Percentiles rank a stretch among this genome's conserved stretches.
Conservation (phyloP, 768 basidiomycete genomes). For the Macrolepiota fuliginosa region DNA sequence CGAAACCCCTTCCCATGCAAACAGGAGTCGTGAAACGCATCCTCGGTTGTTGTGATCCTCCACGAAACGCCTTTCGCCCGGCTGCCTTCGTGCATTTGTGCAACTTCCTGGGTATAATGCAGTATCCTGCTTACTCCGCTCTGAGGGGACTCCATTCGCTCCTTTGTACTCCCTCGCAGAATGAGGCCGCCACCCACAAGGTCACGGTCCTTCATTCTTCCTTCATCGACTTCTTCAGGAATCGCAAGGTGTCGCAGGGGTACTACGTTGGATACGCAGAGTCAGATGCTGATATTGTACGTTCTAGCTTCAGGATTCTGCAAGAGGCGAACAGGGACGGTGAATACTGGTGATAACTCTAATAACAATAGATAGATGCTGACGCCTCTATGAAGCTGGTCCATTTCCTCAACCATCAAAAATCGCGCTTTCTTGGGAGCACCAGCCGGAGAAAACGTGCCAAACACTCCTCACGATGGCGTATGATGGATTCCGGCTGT, state of each 20-base stretch:
- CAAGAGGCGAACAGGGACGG: not conserved
- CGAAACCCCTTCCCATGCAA: not conserved
- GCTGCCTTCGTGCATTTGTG: not conserved
- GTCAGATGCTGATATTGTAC: not conserved
- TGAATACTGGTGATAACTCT: not conserved
- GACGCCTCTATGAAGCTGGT: not conserved
- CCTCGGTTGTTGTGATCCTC: not conserved
- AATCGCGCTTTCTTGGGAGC: not conserved
- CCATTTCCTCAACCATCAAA: not conserved
- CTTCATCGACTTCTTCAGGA: not conserved
- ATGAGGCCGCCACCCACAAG: not conserved
- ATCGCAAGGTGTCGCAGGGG: not conserved
- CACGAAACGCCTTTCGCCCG: not conserved
- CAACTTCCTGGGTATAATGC: constrained; percentile 4
- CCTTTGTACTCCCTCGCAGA: not conserved
- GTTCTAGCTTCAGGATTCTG: constrained; percentile 2
- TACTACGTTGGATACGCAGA: not conserved
- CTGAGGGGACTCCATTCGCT: constrained; percentile 4
- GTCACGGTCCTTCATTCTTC: constrained; percentile 4
- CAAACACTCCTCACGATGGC: not conserved
- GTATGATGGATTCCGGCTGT: not conserved
- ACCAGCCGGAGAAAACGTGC: not conserved
- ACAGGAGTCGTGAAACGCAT: not conserved
- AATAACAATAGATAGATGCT: not conserved
- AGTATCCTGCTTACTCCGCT: not conserved